Evolutionary conservation across 768 basidiomycete genomes (phyloP), one percentile per base, ranked within the genome.

Genomic region (Hygrocybe coccinea): DNA sequence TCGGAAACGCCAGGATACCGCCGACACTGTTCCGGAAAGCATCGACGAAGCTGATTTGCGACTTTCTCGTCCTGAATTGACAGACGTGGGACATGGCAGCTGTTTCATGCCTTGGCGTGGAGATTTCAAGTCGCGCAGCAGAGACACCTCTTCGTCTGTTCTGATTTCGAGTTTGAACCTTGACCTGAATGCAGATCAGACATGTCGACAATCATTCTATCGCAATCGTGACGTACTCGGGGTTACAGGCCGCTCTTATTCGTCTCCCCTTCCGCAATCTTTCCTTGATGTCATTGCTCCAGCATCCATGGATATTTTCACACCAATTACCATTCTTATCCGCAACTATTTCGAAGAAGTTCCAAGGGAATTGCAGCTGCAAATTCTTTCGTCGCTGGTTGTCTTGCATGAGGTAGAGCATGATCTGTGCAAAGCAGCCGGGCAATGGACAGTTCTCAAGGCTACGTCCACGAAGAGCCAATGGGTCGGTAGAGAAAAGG

Each of bases 401-500:
- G 69, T 72, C 2, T 59, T 86, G 15, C 79, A 88, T 60, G 82
- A 85, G 63, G 73, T 67, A 6, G 89, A 89, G 57, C 76, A 85
- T 63, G 61, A 74, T 50, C 74, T 72, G 37, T 61, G 72, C 12
- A 60, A 80, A 17, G 60, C 61, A 2, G 76, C 77, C 36, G 76
- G 73, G 3, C 75, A 75, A 41, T 88, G 90, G 85, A 82, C 83
- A 10, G 75, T 76, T 24, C 70, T 72, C 12, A 84, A 76, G 57
- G 89, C 91, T 0, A 72, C 77, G 2, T 83, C 83, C 6, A 77
- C 78, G 2, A 82, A 76, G 63, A 77, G 78, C 52, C 81, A 80
- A 62, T 93, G 90, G 88, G 79, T 87, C 10, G 93, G 93, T 5
- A 76, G 77, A 57, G 82, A 87, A 51, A 83, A 77, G 60, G 93